Base-by-base conservation (phyloP, 345 rosid species). In the Dipteronia sinensis region DNA sequence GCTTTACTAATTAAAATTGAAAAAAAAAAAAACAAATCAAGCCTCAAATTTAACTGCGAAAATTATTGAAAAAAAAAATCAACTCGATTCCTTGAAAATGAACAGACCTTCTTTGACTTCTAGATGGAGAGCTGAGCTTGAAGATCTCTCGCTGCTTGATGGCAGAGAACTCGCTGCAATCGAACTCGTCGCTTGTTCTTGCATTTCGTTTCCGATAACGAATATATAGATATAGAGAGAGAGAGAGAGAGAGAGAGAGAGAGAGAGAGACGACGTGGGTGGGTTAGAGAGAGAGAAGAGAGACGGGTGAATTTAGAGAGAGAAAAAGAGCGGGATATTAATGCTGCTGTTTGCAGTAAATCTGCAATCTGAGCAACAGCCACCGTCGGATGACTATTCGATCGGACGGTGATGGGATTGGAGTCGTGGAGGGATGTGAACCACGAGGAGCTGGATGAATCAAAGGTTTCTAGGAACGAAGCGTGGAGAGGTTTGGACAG, bases 131-230 rank as follows among this genome's bases (percentile, higher is more conserved):
- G 94, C 93, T 15, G 99, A 93, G 85, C 99, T 93, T n/a, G 99
- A 93, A 44, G 99, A 97, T 81, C 97, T 89, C 82, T 97, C 99
- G 46, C 99, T 94, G 82, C 99, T 94, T 20, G 98, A 94, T 6
- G 92, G 96, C 49, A 97, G 53, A 73, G 99, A 96, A 82, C 89
- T 94, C 2, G 95, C 97, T 2, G 97, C 92, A 15, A 92, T 53
- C 42, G 97, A 92, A 71, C 98, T 91, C 12, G 97, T 89, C 10
- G 92, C 89, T 79, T 88, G 98, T 65, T 93, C 99, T 72, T 94
- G 97, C 99, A 97, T 94, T 83, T 83, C 77, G 63, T 76, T 47
- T 27, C 59, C 73, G 63, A 65, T 5, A 29, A 40, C 67, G 16
- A 13, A 22, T 38, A 17, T 51, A 31, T 10, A 68, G 47, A 27